These are phyloP conservation scores for Scedosporium minutisporum DNA, from an alignment of 2,329 filamentous ascomycete species.

Conservation along the genomic window DNA sequence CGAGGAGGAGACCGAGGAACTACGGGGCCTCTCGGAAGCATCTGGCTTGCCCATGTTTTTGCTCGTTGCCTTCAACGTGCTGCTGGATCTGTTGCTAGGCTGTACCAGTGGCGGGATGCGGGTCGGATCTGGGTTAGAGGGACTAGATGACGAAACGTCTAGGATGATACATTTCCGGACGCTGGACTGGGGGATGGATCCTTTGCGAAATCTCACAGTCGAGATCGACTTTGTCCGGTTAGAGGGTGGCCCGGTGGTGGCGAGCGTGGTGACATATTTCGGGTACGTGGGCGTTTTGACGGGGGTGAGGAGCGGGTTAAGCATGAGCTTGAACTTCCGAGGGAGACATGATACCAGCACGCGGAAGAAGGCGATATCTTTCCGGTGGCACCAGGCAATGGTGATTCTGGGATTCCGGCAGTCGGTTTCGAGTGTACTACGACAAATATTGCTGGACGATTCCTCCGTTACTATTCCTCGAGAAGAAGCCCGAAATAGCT, in stretches of 20 bases:
- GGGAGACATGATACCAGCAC: slow-evolving; percentile 19
- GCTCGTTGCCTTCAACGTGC: slow-evolving; percentile 51
- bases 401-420: slow-evolving; percentile 15
- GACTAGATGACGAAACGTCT: slow-evolving; percentile 11
- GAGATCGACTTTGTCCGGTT: slow-evolving; percentile 37
- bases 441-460: slow-evolving; percentile 12
- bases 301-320: slow-evolving; percentile 33
- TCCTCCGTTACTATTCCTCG: neutral
- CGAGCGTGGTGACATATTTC: slow-evolving; percentile 36
- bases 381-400: slow-evolving; percentile 18
- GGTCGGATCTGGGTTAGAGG: slow-evolving; percentile 3
- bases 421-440: slow-evolving; percentile 17
- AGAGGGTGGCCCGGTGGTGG: slow-evolving; percentile 24
- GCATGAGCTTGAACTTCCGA: slow-evolving; percentile 37
- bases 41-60: slow-evolving; percentile 47
- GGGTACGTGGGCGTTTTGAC: slow-evolving; percentile 41
- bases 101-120: slow-evolving; percentile 44
- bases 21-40: slow-evolving; percentile 44
- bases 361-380: slow-evolving; percentile 10
- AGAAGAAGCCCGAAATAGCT: neutral
- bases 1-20: slow-evolving; percentile 48
- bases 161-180: slow-evolving; percentile 44
- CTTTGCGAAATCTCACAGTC: slow-evolving; percentile 37
- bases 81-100: slow-evolving; percentile 54
- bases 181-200: slow-evolving; percentile 46